Base-by-base conservation (phyloP, 768 basidiomycete species). In the Boletus pseudo-olivaceus region DNA sequence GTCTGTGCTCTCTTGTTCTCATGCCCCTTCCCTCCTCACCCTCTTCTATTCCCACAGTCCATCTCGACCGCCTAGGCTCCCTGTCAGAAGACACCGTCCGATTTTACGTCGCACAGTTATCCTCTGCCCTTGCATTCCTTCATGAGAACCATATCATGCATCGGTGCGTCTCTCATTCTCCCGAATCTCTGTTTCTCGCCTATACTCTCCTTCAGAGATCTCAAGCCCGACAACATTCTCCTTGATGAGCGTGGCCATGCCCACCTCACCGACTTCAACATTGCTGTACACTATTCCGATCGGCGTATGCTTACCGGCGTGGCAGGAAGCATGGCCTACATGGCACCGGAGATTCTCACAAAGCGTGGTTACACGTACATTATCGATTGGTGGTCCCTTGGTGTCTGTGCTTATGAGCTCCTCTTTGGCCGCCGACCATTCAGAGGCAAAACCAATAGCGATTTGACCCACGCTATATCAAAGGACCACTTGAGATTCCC, bases 271-370 rank as follows among this genome's bases (percentile, higher is more conserved):
- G 96, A 99, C 69, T 97, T 99, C 73, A 99, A 99, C 70, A 99
- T 99, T 54, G 96, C 96, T 15, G 93, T 98, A 7, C 96, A 99
- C 71, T 98, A 90, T 67, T 84, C 87, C 5, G 93, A 97, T 53
- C 81, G 90, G 52, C 82, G 88, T 54, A 73, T 93, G 33, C 72
- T 89, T 26, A 94, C 90, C 12, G 93, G 94, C 23, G 90, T 99
- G 0, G 96, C 96, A 23, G 96, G 96, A 9, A 96, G 93, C 48
- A 96, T 98, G 95, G 96, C 96, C 3, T 99, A 99, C 70, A 99
- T 99, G 96, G 95, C 88, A 39, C 88, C 87, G 3, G 86, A 89
- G 68, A 96, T 99, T 43, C 76, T 99, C 39, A 78, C 84, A 42
- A 97, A 97, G 71, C 85, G 90, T 56, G 96, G 96, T 15, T 99